A percentile compares a stretch with the other conserved stretches of the same genome.
phyloP scores from a whole-genome alignment of 176 grass and related monocot species.

The Leersia perrieri region DNA sequence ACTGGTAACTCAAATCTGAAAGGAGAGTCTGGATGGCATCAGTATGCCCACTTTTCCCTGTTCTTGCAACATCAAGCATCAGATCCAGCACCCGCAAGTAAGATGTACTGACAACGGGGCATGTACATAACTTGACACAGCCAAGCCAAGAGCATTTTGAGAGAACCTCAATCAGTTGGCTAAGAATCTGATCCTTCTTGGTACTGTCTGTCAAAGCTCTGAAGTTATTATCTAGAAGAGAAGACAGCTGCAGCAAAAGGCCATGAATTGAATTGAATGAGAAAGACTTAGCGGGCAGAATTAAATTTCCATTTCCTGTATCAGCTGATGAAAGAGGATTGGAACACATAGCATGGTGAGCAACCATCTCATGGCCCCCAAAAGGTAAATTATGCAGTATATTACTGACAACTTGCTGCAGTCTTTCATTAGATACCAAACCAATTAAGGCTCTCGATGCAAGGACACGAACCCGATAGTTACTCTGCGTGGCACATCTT shows the following conservation, averaged over 20 bases:
- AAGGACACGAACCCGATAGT: constrained; percentile 80
- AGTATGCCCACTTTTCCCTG: constrained; percentile 46
- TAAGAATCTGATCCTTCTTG: constrained; percentile 79
- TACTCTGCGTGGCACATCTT: constrained; percentile 89
- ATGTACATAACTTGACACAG: constrained; percentile 52
- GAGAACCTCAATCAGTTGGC: constrained; percentile 60
- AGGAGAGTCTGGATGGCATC: constrained; percentile 54
- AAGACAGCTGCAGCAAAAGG: constrained; percentile 76
- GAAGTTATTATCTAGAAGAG: constrained; percentile 83
- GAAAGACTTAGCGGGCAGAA: background rate
- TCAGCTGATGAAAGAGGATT: constrained; percentile 26
- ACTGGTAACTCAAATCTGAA: constrained; percentile 54
- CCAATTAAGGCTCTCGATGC: constrained; percentile 86
- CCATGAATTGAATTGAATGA: constrained; percentile 93
- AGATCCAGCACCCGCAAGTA: constrained; percentile 73
- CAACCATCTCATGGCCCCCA: constrained; percentile 27
- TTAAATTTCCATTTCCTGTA: constrained; percentile 41
- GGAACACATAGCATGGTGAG: constrained; percentile 13
- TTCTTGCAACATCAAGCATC: constrained; percentile 71
- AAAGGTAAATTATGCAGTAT: constrained; percentile 60
- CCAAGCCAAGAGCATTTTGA: constrained; percentile 81
- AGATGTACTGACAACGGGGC: constrained; percentile 69
- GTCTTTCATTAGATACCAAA: constrained; percentile 84
- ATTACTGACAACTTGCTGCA: constrained; percentile 60
- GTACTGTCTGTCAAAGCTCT: constrained; percentile 48